Conservation (phyloP, 2,329 filamentous ascomycete genomes). For the Corniculantispora saksenae region DNA sequence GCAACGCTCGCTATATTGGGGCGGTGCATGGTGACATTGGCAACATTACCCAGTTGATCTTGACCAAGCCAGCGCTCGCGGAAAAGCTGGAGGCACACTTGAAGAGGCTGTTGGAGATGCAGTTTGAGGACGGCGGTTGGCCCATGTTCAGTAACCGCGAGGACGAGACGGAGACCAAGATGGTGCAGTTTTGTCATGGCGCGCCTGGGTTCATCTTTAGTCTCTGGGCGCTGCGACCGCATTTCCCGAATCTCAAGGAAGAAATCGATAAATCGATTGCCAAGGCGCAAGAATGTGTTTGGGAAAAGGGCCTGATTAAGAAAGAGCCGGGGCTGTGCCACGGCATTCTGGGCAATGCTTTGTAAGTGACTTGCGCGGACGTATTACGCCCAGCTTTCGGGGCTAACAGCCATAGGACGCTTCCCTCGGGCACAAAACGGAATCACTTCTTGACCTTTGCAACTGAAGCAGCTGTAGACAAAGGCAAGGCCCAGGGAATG, state of each 20-base stretch:
- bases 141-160: slow-evolving; percentile 46
- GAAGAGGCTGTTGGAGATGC: slow-evolving; percentile 52
- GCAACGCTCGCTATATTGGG: slow-evolving; percentile 60
- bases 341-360: slow-evolving; percentile 59
- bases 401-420: background rate
- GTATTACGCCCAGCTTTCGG: slow-evolving; percentile 31
- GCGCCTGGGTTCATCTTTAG: slow-evolving; percentile 59
- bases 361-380: slow-evolving; percentile 40
- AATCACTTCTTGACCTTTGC: slow-evolving; percentile 60
- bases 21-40: slow-evolving; percentile 64
- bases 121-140: slow-evolving; percentile 61
- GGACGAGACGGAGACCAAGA: slow-evolving; percentile 37
- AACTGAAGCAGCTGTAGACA: slow-evolving; percentile 56
- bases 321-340: slow-evolving; percentile 64
- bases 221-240: slow-evolving; percentile 50
- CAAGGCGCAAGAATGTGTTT: slow-evolving; percentile 50
- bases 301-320: slow-evolving; percentile 54
- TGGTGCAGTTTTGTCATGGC: slow-evolving; percentile 66
- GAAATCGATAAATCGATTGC: slow-evolving; percentile 51
- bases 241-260: slow-evolving; percentile 51
- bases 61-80: slow-evolving; percentile 53
- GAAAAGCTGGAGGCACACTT: slow-evolving; percentile 51
- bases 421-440: background rate
- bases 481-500: slow-evolving; percentile 33
- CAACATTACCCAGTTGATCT: slow-evolving; percentile 63